A percentile compares a stretch with the other conserved stretches of the same genome.
phyloP scores from a whole-genome alignment of 2,329 filamentous ascomycete genomes.

The Trichoderma harzianum region DNA sequence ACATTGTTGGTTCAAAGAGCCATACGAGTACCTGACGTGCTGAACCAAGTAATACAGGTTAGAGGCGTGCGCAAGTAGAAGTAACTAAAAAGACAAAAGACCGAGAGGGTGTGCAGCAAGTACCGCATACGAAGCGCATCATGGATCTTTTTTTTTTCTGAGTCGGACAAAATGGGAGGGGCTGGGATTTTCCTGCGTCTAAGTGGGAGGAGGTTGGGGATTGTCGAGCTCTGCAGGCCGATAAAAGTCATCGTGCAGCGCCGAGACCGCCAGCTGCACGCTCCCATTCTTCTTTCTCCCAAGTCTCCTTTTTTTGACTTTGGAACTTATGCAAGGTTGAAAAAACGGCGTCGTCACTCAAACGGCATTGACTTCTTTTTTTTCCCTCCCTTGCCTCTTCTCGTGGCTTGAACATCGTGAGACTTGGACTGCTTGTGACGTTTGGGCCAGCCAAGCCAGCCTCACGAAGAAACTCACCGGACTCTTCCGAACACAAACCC shows the following conservation, averaged over 20 bases:
- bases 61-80: background rate
- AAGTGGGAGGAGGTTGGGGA: constrained; percentile 39
- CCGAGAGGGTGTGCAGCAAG: background rate
- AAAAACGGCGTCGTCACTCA: background rate
- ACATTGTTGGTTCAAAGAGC: background rate
- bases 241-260: constrained; percentile 34
- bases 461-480: background rate
- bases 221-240: constrained; percentile 23
- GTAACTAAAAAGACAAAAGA: background rate
- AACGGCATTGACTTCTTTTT: background rate
- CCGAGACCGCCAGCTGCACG: constrained; percentile 25
- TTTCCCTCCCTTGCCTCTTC: background rate
- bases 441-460: background rate
- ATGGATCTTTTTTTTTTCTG: constrained; percentile 10
- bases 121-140: background rate
- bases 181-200: constrained; percentile 22
- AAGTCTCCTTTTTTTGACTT: constrained; percentile 10
- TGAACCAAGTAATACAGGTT: background rate
- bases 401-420: background rate
- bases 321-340: constrained; percentile 1
- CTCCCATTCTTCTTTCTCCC: constrained; percentile 16
- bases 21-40: background rate
- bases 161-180: constrained; percentile 26
- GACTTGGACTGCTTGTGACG: background rate
- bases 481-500: background rate